phyloP scores from a whole-genome alignment of 139 green algal genomes.

The Chlorella ohadii region DNA sequence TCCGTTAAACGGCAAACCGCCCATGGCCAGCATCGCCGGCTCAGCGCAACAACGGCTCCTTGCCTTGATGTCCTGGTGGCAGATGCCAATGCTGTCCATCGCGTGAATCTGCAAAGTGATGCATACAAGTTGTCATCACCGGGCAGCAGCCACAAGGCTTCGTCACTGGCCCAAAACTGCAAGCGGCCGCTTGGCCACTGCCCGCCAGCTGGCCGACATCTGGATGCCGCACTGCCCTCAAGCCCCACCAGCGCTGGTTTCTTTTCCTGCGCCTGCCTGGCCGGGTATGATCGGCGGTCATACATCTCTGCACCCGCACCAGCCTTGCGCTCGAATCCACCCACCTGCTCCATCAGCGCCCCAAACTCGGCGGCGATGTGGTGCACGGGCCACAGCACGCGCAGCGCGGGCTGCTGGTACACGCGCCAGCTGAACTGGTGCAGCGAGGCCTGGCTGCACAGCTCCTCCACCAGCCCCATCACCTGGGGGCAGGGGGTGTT shows the following conservation, averaged over 20 bases:
- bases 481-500: background rate
- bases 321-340: background rate
- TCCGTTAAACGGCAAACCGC: too few species aligned
- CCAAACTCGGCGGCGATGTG: constrained; percentile 1
- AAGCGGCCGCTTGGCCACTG: too few species aligned
- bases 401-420: background rate
- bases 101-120: background rate
- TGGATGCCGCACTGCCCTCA: too few species aligned
- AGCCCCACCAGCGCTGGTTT: too few species aligned
- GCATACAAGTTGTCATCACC: too few species aligned
- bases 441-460: background rate
- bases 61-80: constrained; percentile 21
- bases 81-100: background rate
- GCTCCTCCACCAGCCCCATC: constrained; percentile 20
- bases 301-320: background rate
- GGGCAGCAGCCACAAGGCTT: too few species aligned
- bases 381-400: background rate
- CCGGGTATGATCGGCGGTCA: too few species aligned
- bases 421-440: background rate
- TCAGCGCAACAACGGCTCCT: too few species aligned
- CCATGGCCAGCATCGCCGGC: too few species aligned
- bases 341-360: background rate
- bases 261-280: too few species aligned
- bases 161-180: too few species aligned
- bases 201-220: too few species aligned